Conservation (phyloP, 345 rosid genomes). For the Dipteronia dyeriana region DNA sequence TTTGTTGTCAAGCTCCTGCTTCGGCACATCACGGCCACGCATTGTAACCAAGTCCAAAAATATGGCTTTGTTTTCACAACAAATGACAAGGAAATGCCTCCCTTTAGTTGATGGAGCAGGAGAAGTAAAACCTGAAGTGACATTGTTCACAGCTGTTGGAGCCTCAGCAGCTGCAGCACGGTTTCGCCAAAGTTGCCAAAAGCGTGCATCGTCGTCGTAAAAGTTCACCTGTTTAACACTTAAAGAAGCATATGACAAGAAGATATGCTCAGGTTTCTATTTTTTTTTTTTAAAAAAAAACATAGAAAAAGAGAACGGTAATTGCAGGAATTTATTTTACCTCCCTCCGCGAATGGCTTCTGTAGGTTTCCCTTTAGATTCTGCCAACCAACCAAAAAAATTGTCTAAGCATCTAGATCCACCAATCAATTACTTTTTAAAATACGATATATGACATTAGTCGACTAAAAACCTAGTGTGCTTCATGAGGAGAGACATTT, state of each 20-base stretch:
- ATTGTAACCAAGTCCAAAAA: conserved; percentile 95
- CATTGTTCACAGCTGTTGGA: conserved; percentile 79
- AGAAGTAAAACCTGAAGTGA: conserved; percentile 78
- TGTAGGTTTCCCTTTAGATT: conserved; percentile 74
- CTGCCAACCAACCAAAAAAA: conserved; percentile 31
- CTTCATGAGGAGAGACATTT: no score
- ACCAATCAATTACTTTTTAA: background rate
- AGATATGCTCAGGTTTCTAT: background rate
- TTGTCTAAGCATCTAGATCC: conserved; percentile 9
- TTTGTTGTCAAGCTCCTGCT: conserved; percentile 93
- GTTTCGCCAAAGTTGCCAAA: conserved; percentile 95
- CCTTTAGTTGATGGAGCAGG: conserved; percentile 93
- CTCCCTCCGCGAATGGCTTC: conserved; percentile 98
- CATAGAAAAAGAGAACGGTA: background rate
- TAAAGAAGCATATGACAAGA: conserved; percentile 18
- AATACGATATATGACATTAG: no score
- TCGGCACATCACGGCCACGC: conserved; percentile 98
- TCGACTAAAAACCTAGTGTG: no score
- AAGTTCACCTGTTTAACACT: conserved; percentile 97
- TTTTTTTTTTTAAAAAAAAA: no score
- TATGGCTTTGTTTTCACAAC: conserved; percentile 94
- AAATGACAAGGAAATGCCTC: conserved; percentile 91
- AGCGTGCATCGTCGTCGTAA: conserved; percentile 91
- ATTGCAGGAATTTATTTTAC: conserved; percentile 36
- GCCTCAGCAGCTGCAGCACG: conserved; percentile 97